These are phyloP conservation scores for Hypoxylon sp. DNA, from an alignment of 2,329 filamentous ascomycete species.

Conservation along the genomic window DNA sequence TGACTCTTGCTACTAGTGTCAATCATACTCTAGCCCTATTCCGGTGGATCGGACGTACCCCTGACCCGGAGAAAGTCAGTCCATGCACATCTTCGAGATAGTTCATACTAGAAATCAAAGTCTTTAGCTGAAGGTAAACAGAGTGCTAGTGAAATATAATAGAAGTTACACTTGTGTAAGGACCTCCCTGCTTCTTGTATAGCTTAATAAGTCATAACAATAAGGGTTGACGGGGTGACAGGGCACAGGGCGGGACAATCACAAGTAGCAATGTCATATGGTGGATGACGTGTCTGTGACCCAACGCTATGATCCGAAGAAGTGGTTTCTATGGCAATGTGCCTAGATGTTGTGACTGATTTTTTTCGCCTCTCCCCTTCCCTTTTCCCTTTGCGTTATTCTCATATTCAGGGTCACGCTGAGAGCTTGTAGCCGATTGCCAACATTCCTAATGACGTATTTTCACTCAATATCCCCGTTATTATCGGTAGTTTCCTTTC, in stretches of 20 bases:
- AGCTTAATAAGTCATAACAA: not conserved
- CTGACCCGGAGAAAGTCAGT: not conserved
- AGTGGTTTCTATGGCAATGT: too few relatives aligned
- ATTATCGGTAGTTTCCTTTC: too few relatives aligned
- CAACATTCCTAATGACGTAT: too few relatives aligned
- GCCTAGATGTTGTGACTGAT: too few relatives aligned
- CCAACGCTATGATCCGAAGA: too few relatives aligned
- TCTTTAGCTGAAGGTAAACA: not conserved
- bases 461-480: too few relatives aligned
- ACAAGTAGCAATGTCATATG: not conserved
- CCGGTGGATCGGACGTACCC: not conserved
- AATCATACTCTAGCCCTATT: not conserved
- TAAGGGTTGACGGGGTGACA: not conserved
- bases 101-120: not conserved
- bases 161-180: not conserved
- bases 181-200: not conserved
- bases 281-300: too few relatives aligned
- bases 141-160: not conserved
- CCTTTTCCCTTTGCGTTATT: too few relatives aligned
- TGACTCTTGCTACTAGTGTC: not conserved
- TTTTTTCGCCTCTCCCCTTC: too few relatives aligned
- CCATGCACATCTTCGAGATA: not conserved
- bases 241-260: not conserved
- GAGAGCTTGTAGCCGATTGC: too few relatives aligned
- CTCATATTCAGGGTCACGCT: too few relatives aligned